Percentiles rank a stretch among this genome's conserved stretches.
phyloP scores from a whole-genome alignment of 179 eudicot genomes.

The Silene vulgaris region DNA sequence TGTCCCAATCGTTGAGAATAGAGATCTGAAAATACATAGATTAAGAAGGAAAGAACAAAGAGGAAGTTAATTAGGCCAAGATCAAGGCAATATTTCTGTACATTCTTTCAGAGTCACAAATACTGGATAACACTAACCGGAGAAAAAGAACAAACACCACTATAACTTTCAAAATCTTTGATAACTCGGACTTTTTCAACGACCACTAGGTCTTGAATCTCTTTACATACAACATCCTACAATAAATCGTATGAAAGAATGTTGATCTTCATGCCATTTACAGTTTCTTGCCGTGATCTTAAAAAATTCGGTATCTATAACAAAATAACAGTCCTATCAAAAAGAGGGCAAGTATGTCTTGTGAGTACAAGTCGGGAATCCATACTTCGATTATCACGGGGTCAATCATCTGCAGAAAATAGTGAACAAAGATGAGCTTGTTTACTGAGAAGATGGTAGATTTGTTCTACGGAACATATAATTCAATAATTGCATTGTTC shows the following conservation, averaged over 20 bases:
- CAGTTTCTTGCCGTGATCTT: slow-evolving; percentile 9
- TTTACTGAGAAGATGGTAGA: not conserved
- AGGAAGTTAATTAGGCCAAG: no score
- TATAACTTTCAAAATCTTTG: slow-evolving; percentile 2
- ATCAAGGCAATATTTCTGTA: not conserved
- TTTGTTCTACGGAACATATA: no score
- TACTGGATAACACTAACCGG: not conserved
- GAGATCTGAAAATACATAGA: not conserved
- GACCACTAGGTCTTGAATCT: slow-evolving; percentile 1
- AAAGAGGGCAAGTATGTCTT: slow-evolving; percentile 22
- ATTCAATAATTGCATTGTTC: not conserved
- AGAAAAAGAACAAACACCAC: not conserved
- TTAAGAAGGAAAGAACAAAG: not conserved
- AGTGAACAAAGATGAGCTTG: not conserved
- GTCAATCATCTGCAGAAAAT: slow-evolving; percentile 20
- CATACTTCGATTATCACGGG: slow-evolving; percentile 1
- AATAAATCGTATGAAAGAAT: slow-evolving; percentile 15
- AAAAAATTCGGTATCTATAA: not conserved
- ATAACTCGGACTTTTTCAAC: not conserved
- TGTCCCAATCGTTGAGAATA: no score
- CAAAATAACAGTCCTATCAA: slow-evolving; percentile 26
- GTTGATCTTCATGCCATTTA: slow-evolving; percentile 13
- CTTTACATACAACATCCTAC: slow-evolving; percentile 14
- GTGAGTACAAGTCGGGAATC: slow-evolving; percentile 1
- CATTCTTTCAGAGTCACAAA: not conserved